A percentile compares a stretch with the other conserved stretches of the same genome.
phyloP scores from a whole-genome alignment of 75 land plant species.

The Azolla pinnata region DNA sequence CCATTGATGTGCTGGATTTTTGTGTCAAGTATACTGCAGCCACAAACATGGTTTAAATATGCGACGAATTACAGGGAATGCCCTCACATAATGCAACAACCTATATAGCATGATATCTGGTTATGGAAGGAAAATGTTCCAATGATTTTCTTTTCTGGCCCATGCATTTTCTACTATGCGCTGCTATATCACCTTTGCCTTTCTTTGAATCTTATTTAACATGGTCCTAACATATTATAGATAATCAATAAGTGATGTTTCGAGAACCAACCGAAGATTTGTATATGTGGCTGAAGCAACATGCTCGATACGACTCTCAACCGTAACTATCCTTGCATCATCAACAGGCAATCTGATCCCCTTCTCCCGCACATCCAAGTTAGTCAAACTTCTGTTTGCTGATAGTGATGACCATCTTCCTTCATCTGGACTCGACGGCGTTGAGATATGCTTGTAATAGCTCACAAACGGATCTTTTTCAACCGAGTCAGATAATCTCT shows the following conservation, averaged over 20 bases:
- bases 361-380: not conserved
- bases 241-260: too few relatives aligned
- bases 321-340: slow-evolving; percentile 11
- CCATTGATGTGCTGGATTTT: slow-evolving; percentile 12
- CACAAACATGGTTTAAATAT: not conserved
- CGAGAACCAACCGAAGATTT: slow-evolving; percentile 5
- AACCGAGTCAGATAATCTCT: not conserved
- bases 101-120: not conserved
- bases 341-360: not conserved
- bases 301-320: slow-evolving; percentile 16
- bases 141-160: too few relatives aligned
- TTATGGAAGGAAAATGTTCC: too few relatives aligned
- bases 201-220: not conserved
- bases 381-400: not conserved
- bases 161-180: too few relatives aligned
- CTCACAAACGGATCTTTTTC: not conserved
- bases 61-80: not conserved
- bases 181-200: not conserved
- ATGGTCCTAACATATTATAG: not conserved
- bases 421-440: too few relatives aligned
- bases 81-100: not conserved
- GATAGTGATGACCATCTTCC: not conserved
- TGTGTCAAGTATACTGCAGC: slow-evolving; percentile 18
- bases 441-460: not conserved
- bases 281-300: slow-evolving; percentile 18